phyloP scores from a whole-genome alignment of 352 stramenopile species.

The Paralagenidium karlingii region DNA sequence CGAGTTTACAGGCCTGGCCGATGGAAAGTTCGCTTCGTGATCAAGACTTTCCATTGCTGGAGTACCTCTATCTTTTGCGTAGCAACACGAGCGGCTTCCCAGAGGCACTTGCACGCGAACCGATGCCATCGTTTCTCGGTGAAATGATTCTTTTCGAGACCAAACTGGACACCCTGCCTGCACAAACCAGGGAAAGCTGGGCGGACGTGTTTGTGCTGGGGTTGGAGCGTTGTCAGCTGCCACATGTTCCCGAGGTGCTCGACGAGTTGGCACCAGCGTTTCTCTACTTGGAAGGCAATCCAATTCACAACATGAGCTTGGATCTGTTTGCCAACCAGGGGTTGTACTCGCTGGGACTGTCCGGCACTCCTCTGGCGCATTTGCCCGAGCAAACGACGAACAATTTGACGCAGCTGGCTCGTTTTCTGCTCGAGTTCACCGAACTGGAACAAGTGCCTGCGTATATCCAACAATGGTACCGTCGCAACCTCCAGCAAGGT shows the following conservation, averaged over 20 bases:
- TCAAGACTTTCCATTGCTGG: conserved; percentile 10
- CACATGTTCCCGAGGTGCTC: conserved; percentile 16
- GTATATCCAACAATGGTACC: too few species aligned
- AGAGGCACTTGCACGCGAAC: conserved; percentile 16
- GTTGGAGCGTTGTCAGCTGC: conserved; percentile 20
- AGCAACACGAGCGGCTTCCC: conserved; percentile 11
- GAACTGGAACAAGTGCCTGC: too few species aligned
- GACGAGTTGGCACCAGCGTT: too few species aligned
- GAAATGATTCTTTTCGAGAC: conserved; percentile 21
- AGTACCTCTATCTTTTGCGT: conserved; percentile 17
- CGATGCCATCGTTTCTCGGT: conserved; percentile 11
- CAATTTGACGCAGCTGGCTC: too few species aligned
- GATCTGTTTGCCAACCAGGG: too few species aligned
- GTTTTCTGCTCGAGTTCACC: too few species aligned
- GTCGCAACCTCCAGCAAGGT: too few species aligned
- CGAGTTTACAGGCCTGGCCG: conserved; percentile 16
- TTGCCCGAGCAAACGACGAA: too few species aligned
- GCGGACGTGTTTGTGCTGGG: conserved; percentile 15
- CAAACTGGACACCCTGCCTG: conserved; percentile 10
- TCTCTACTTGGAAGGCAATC: too few species aligned
- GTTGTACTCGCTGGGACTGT: too few species aligned
- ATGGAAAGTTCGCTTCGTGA: conserved; percentile 11
- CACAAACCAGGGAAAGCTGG: conserved; percentile 18
- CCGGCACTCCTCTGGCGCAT: too few species aligned
- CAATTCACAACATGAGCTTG: too few species aligned